phyloP scores from a whole-genome alignment of 768 basidiomycete species.

The Panaeolus cyanescens region DNA sequence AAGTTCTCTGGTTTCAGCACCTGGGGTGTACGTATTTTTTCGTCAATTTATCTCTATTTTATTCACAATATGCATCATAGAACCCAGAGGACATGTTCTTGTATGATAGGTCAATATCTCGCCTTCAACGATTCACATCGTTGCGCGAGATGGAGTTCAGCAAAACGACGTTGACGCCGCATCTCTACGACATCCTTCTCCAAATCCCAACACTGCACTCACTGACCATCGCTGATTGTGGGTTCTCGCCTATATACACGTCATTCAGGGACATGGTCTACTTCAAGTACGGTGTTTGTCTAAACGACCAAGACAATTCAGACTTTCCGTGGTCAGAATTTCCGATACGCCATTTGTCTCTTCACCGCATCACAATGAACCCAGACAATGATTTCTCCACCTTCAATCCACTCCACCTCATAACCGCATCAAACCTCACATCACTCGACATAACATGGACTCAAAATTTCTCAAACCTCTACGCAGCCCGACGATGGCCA shows the following conservation, averaged over 20 bases:
- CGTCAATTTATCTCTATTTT: not conserved
- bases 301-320: not conserved
- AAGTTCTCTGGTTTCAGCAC: constrained; percentile 10
- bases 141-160: constrained; percentile 23
- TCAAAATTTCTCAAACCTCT: constrained; percentile 7
- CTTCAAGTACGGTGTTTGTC: not conserved
- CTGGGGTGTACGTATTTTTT: constrained; percentile 6
- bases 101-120: constrained; percentile 17
- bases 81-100: constrained; percentile 17
- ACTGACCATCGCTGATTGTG: constrained; percentile 22
- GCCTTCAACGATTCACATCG: constrained; percentile 22
- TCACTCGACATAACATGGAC: constrained; percentile 20
- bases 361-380: constrained; percentile 12
- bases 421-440: constrained; percentile 11
- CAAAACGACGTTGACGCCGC: constrained; percentile 23
- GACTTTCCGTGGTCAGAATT: not conserved
- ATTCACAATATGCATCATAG: not conserved
- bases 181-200: constrained; percentile 24
- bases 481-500: constrained; percentile 11
- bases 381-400: constrained; percentile 8
- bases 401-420: constrained; percentile 17
- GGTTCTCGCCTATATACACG: constrained; percentile 14
- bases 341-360: constrained; percentile 13
- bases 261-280: constrained; percentile 7
- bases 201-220: constrained; percentile 24